Conservation (phyloP, 306 rosid species). For the Cicer judaicum region DNA sequence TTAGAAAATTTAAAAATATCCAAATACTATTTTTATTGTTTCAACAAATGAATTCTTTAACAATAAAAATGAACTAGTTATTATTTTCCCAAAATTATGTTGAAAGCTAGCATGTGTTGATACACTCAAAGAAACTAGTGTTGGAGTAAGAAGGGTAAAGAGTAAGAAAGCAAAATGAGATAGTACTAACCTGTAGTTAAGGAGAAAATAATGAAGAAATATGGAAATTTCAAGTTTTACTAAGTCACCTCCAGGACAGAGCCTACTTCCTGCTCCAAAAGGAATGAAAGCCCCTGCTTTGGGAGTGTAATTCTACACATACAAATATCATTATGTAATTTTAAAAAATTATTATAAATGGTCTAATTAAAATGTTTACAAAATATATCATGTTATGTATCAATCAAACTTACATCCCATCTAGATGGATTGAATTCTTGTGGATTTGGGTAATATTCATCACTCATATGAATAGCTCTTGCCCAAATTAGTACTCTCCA, state of each 20-base stretch:
- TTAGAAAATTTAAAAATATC: too few relatives aligned
- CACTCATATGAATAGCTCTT: conserved; percentile 50
- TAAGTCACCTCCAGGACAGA: background rate
- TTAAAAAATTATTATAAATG: background rate
- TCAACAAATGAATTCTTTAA: too few relatives aligned
- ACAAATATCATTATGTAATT: background rate
- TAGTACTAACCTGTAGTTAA: background rate
- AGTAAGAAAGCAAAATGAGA: too few relatives aligned
- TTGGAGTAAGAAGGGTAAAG: too few relatives aligned
- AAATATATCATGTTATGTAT: background rate
- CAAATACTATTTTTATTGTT: too few relatives aligned
- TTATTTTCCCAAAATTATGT: too few relatives aligned
- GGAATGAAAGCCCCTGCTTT: conserved; percentile 2
- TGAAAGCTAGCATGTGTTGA: too few relatives aligned
- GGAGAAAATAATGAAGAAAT: conserved; percentile 11
- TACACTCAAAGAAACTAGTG: too few relatives aligned
- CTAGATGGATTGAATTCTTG: conserved; percentile 56
- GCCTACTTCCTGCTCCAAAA: conserved; percentile 27
- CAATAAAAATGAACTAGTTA: too few relatives aligned
- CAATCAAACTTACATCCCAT: conserved; percentile 56
- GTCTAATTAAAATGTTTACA: background rate
- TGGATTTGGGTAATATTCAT: conserved; percentile 49
- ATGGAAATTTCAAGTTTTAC: conserved; percentile 9
- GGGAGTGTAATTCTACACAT: background rate
- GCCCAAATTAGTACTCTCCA: conserved; percentile 48